phyloP scores from a whole-genome alignment of 352 stramenopile genomes.

The Globisporangium parvum region DNA sequence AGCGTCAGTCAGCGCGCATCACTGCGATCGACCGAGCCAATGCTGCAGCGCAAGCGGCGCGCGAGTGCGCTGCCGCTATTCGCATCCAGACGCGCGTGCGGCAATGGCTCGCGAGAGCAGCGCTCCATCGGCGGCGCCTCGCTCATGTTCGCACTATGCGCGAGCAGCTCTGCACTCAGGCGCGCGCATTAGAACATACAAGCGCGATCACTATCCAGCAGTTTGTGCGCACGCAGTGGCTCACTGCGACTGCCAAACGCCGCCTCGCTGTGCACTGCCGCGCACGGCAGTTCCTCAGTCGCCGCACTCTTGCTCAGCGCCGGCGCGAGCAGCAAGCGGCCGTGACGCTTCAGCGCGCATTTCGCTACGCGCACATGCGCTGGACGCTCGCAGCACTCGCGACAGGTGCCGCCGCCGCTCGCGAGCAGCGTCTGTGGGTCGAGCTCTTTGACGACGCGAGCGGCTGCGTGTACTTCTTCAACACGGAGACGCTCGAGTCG shows the following conservation, averaged over 20 bases:
- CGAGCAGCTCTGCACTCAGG: conserved; percentile 6
- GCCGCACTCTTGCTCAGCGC: conserved; percentile 14
- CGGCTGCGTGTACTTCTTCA: conserved; percentile 67
- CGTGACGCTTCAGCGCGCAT: conserved; percentile 44
- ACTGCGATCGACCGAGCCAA: conserved; percentile 10
- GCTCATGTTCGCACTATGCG: conserved; percentile 14
- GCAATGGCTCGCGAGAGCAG: conserved; percentile 13
- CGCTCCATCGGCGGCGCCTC: conserved; percentile 17
- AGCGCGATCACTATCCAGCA: conserved; percentile 35
- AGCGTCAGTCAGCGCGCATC: conserved; percentile 11
- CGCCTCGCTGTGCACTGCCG: conserved; percentile 28
- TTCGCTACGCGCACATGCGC: conserved; percentile 39
- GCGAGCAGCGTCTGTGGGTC: conserved; percentile 31
- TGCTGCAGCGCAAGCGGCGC: conserved; percentile 8
- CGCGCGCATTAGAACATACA: conserved; percentile 14
- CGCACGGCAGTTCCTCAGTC: conserved; percentile 34
- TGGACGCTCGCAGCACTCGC: conserved; percentile 31
- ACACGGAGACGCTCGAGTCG: conserved; percentile 40
- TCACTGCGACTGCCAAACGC: neutral
- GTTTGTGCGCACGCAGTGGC: conserved; percentile 25
- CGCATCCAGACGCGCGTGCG: conserved; percentile 27
- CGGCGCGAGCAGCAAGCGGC: conserved; percentile 24
- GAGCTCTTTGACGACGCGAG: conserved; percentile 66
- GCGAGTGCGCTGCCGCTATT: conserved; percentile 21
- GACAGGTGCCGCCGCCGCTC: conserved; percentile 10